These are phyloP conservation scores for Tephrocybe sp. DNA, from an alignment of 768 basidiomycete species.

Conservation along the genomic window DNA sequence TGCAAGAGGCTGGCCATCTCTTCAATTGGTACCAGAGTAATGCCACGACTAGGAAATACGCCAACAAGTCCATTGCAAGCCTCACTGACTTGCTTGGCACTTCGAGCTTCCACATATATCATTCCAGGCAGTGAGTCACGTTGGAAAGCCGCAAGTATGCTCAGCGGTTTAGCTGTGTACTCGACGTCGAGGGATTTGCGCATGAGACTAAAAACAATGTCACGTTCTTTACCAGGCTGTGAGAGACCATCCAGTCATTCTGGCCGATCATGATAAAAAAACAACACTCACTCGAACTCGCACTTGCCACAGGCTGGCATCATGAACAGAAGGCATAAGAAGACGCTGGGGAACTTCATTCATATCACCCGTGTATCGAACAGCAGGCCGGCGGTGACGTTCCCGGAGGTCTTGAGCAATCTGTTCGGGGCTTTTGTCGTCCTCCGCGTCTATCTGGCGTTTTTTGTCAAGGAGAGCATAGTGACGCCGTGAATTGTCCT, in stretches of 20 bases:
- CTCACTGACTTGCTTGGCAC: constrained; percentile 79
- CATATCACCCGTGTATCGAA: constrained; percentile 87
- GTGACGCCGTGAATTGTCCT: constrained; percentile 56
- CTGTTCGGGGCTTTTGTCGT: constrained; percentile 78
- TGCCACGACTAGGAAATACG: constrained; percentile 81
- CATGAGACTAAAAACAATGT: constrained; percentile 93
- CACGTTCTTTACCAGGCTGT: constrained; percentile 89
- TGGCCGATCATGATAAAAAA: neutral
- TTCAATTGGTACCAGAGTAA: constrained; percentile 88
- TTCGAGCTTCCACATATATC: constrained; percentile 95
- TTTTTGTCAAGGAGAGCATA: constrained; percentile 70
- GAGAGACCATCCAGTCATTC: constrained; percentile 1
- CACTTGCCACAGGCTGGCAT: constrained; percentile 95
- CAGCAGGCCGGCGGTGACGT: constrained; percentile 69
- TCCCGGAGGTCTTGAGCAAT: constrained; percentile 82
- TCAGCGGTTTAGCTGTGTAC: constrained; percentile 72
- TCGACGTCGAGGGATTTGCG: constrained; percentile 88
- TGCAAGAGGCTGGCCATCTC: constrained; percentile 97
- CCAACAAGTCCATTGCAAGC: constrained; percentile 92
- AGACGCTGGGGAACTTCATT: constrained; percentile 91
- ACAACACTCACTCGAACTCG: constrained; percentile 72
- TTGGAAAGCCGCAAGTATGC: constrained; percentile 93
- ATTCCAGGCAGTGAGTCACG: constrained; percentile 93
- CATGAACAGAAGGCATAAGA: constrained; percentile 95
- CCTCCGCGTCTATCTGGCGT: constrained; percentile 67